Evolutionary conservation across 2,329 filamentous ascomycete genomes (phyloP), one percentile per base, ranked within the genome.

Genomic region (Amylocarpus encephaloides): DNA sequence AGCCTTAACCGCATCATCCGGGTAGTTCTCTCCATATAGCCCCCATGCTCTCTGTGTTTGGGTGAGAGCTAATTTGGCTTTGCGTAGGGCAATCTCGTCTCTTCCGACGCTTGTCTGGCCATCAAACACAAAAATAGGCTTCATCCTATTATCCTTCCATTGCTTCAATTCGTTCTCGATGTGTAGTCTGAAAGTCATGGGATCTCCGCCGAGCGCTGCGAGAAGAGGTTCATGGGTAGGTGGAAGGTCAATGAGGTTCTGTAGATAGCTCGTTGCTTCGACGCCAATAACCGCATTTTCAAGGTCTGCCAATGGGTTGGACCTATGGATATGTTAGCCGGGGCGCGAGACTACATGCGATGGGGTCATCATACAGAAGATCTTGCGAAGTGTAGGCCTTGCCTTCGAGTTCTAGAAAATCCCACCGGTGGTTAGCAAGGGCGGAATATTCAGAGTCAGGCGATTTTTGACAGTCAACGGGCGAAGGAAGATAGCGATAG

Each of bases 51-150:
- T 74, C 58, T 87, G 79, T 46, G 88, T 89, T 58, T 84, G 83
- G 54, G 78, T 70, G 56, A 85, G 83, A 58, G 88, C 86, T 29
- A 76, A 75, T 43, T 78, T 78, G 22, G 80, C 80, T 41, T 80
- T 79, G 58, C 82, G 77, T 48, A 85, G 75, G 19, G 82, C 74
- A 52, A 83, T 75, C 42, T 87, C 82, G 62, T 91, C 84, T 63
- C 87, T 85, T 50, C 86, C 86, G 35, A 83, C 82, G 53, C 90
- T 78, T 35, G 89, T 82, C 62, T 95, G 80, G 33, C 93, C 93
- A 67, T 92, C 88, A 69, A 98, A 98, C 46, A 98, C 77, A 67
- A 98, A 97, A 56, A 94, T 73, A 1, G 88, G 88, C n/a, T 75
- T 80, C 46, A 95, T 84, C 16, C 80, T 79, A 61, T 83, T 73